Percentiles rank a stretch among this genome's conserved stretches.
phyloP scores from a whole-genome alignment of 2,329 filamentous ascomycete species.

The Fusarium buxicola region DNA sequence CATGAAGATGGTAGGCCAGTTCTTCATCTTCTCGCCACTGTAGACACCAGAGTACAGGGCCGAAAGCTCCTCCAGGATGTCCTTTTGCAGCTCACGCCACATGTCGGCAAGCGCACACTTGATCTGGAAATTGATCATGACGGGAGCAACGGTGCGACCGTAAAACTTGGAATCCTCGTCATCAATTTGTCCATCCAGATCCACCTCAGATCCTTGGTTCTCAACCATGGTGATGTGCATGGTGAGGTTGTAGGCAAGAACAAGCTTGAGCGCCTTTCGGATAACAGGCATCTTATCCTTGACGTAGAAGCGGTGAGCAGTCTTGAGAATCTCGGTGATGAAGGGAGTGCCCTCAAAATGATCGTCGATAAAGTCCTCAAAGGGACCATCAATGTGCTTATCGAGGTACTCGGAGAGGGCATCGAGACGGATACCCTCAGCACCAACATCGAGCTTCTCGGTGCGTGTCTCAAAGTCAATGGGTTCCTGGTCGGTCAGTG shows the following conservation, averaged over 20 bases:
- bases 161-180: slow-evolving; percentile 88
- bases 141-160: slow-evolving; percentile 90
- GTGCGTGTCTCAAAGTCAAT: slow-evolving; percentile 88
- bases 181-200: slow-evolving; percentile 84
- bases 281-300: slow-evolving; percentile 90
- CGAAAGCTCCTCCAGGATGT: slow-evolving; percentile 94
- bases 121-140: slow-evolving; percentile 99
- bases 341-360: slow-evolving; percentile 97
- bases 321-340: slow-evolving; percentile 95
- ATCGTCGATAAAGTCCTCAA: slow-evolving; percentile 93
- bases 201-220: slow-evolving; percentile 83
- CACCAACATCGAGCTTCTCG: slow-evolving; percentile 87
- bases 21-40: slow-evolving; percentile 96
- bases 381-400: slow-evolving; percentile 91
- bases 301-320: slow-evolving; percentile 90
- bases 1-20: slow-evolving; percentile 99
- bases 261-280: slow-evolving; percentile 93
- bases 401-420: slow-evolving; percentile 93
- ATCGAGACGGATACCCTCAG: slow-evolving; percentile 84
- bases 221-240: slow-evolving; percentile 95
- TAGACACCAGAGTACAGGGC: slow-evolving; percentile 96
- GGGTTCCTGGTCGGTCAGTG: slow-evolving; percentile 74
- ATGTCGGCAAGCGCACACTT: slow-evolving; percentile 97
- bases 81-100: slow-evolving; percentile 98
- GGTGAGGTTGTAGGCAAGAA: slow-evolving; percentile 95